phyloP scores from a whole-genome alignment of 768 basidiomycete species.

The Strobilomyces dryophilus region DNA sequence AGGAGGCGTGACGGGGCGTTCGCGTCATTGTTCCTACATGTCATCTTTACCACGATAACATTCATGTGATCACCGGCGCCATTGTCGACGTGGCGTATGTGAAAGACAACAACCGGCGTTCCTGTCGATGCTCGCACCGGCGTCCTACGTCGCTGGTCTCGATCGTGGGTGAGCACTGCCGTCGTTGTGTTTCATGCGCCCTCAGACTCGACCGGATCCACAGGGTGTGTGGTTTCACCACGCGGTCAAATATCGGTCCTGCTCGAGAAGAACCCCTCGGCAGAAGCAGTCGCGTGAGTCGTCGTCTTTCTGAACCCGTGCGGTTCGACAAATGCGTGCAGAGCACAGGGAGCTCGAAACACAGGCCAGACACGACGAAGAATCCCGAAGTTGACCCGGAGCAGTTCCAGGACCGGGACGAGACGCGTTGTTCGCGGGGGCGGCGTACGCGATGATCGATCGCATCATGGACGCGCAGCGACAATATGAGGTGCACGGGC shows the following conservation, averaged over 20 bases:
- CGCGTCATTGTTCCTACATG: too few relatives aligned
- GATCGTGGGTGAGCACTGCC: constrained; percentile 39
- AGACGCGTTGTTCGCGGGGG: constrained; percentile 94
- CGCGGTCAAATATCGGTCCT: constrained; percentile 97
- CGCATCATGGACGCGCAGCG: constrained; percentile 85
- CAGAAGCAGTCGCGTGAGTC: constrained; percentile 78
- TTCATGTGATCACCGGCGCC: too few relatives aligned
- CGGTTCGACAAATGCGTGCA: background rate
- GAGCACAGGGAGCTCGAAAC: constrained; percentile 58
- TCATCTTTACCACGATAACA: too few relatives aligned
- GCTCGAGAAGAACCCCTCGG: constrained; percentile 93
- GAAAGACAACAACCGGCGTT: constrained; percentile 85
- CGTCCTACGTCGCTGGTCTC: constrained; percentile 97
- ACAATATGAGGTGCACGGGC: constrained; percentile 63
- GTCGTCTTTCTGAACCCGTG: background rate
- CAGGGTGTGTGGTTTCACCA: constrained; percentile 96
- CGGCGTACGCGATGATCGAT: constrained; percentile 93
- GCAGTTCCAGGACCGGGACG: constrained; percentile 94
- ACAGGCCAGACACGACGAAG: constrained; percentile 81
- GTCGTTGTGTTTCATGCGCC: constrained; percentile 37
- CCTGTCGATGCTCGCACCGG: constrained; percentile 88
- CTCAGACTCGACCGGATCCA: constrained; percentile 2
- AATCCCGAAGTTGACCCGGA: constrained; percentile 82
- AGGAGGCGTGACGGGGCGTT: too few relatives aligned
- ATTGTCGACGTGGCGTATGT: too few relatives aligned